These are phyloP conservation scores for Hemileia vastatrix DNA, from an alignment of 1,284 basidiomycete genomes.

Conservation along the genomic window DNA sequence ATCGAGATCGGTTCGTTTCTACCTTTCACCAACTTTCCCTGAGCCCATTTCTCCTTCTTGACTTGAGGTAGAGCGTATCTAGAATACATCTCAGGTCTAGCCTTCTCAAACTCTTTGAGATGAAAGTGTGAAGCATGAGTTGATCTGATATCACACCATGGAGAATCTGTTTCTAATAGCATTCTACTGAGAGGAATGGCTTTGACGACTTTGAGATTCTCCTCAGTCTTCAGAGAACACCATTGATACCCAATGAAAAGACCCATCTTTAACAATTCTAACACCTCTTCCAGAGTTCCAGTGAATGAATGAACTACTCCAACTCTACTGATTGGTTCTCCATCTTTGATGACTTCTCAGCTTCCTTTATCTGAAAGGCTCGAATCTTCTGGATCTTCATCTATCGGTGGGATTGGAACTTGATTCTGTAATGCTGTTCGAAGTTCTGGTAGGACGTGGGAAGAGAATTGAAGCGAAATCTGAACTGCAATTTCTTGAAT, in stretches of 20 bases:
- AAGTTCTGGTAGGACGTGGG: too few species aligned
- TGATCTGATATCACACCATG: slow-evolving; percentile 56
- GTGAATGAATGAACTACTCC: slow-evolving; percentile 85
- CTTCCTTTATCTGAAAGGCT: too few species aligned
- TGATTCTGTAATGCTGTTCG: too few species aligned
- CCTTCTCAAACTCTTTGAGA: too few species aligned
- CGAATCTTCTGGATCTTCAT: too few species aligned
- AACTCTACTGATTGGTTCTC: slow-evolving; percentile 55
- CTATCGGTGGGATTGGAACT: too few species aligned
- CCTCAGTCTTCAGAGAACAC: slow-evolving; percentile 65
- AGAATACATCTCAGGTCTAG: too few species aligned
- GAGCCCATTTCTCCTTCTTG: slow-evolving; percentile 56
- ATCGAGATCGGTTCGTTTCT: slow-evolving; percentile 69
- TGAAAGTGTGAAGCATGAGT: slow-evolving; percentile 61
- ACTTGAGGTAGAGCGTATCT: slow-evolving; percentile 52
- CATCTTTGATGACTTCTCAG: too few species aligned
- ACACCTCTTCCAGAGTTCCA: slow-evolving; percentile 58
- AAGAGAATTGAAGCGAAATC: too few species aligned
- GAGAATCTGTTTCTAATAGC: slow-evolving; percentile 61
- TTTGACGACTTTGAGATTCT: slow-evolving; percentile 58
- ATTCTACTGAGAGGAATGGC: slow-evolving; percentile 58
- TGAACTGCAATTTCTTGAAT: too few species aligned
- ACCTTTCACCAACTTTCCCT: slow-evolving; percentile 63
- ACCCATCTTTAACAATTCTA: slow-evolving; percentile 54
- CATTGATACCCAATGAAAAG: slow-evolving; percentile 28